Base-by-base conservation (phyloP, 2,329 filamentous ascomycete genomes). In the Cryphonectria naterciae region DNA sequence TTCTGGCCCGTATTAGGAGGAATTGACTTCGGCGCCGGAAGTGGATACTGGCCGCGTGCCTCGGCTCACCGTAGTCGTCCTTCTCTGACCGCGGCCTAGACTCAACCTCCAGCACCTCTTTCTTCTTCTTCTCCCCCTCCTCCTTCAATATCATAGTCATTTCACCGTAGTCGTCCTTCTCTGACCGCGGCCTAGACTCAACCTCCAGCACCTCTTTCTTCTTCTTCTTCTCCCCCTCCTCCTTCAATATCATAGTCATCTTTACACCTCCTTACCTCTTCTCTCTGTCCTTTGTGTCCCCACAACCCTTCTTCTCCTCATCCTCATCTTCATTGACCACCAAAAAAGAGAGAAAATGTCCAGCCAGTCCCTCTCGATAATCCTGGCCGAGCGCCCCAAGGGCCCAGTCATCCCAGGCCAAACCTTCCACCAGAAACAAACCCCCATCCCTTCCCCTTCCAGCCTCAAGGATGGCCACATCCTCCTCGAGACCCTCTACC, bases 331-430 rank as follows among this genome's bases (percentile, higher is more conserved):
- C 43, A 66, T 22, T 22, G 7, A 56, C 35, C 65, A 11, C 39
- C n/a, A 25, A 39, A 65, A 32, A 3, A 4, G 32, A 4, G 32
- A 32, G 32, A 32, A 72, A 39, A 72, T 72, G 71, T 39, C 65
- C 61, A 54, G 52, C 52, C 68, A 72, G 46, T 72, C 28, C 63
- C 71, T 70, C 65, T 72, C 72, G n/a, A 58, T 72, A 72, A 83
- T 88, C 73, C 87, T 93, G 70, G 89, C 88, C 69, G 85, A 92
- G 80, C 85, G 91, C 64, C 91, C 91, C 19, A 85, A 80, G 70
- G 83, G 80, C 68, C 80, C 84, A 72, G 90, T 93, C 79, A 78
- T 92, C 70, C 88, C 89, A 2, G 90, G 89, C 73, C 80, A 88
- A 77, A 93, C 91, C 25, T 93, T 93, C 80, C 81, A 80, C 49